These are phyloP conservation scores for Iberis pinnata DNA, from an alignment of 345 rosid genomes.

Conservation along the genomic window DNA sequence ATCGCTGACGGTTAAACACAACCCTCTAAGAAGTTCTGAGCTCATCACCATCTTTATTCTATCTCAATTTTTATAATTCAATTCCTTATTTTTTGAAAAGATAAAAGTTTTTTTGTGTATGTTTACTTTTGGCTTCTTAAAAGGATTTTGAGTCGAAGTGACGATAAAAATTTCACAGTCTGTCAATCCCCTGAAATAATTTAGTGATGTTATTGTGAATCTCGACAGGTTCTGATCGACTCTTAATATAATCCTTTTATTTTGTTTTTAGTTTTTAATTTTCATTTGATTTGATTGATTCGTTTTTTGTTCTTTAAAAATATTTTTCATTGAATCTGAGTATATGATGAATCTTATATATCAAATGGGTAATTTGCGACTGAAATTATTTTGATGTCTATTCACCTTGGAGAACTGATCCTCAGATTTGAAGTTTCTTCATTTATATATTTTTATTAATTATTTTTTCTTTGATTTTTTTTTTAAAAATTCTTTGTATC, in stretches of 20 bases:
- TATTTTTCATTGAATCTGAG: constrained; percentile 15
- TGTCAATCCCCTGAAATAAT: constrained; percentile 25
- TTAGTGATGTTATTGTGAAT: constrained; percentile 29
- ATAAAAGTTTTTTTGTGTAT: background rate
- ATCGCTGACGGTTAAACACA: too few relatives aligned
- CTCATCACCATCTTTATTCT: too few relatives aligned
- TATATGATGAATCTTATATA: constrained; percentile 21
- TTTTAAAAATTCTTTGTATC: background rate
- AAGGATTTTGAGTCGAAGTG: constrained; percentile 19
- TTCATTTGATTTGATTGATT: too few relatives aligned
- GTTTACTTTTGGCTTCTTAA: background rate
- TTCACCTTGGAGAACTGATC: constrained; percentile 38
- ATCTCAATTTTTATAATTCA: too few relatives aligned
- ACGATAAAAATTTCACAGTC: constrained; percentile 28
- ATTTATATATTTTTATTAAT: too few relatives aligned
- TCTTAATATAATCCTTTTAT: background rate
- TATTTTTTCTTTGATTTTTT: background rate
- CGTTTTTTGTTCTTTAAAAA: background rate
- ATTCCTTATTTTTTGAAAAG: too few relatives aligned
- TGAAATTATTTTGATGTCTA: constrained; percentile 27
- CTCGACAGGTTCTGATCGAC: constrained; percentile 32
- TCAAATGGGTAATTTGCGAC: constrained; percentile 27
- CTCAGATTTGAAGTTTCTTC: constrained; percentile 8
- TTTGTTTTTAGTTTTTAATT: background rate
- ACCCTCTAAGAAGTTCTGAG: too few relatives aligned